phyloP scores from a whole-genome alignment of 2,329 filamentous ascomycete genomes.

The Talaromyces pinophilus region DNA sequence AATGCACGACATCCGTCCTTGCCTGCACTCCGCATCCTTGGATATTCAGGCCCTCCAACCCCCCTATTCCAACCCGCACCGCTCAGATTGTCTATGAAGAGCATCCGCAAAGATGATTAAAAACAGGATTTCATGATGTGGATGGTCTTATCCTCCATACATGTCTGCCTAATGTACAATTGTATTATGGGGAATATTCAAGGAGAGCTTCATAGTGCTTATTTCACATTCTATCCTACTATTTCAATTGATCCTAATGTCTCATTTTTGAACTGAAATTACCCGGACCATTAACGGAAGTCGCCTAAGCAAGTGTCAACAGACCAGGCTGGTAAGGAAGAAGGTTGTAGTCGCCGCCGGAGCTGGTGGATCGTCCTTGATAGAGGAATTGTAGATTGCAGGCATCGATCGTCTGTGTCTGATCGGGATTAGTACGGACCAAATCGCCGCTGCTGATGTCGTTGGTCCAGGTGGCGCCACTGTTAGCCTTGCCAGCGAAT shows the following conservation, averaged over 20 bases:
- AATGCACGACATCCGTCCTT: neutral
- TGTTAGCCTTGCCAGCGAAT: neutral
- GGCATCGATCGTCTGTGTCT: neutral
- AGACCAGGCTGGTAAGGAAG: neutral
- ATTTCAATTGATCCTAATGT: too few species aligned
- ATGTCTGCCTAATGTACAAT: neutral
- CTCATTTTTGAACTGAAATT: too few species aligned
- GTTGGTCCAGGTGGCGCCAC: neutral
- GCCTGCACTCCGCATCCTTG: neutral
- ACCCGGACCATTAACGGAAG: too few species aligned
- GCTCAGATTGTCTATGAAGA: neutral
- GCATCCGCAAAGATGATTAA: neutral
- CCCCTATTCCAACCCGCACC: neutral
- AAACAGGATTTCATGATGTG: neutral
- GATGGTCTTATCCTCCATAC: neutral
- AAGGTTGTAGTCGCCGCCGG: neutral
- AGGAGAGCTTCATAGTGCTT: neutral
- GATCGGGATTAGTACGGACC: neutral
- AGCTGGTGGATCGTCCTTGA: neutral
- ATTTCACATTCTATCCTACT: neutral
- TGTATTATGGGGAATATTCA: neutral
- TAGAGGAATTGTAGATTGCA: neutral
- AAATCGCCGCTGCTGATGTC: slow-evolving; percentile 2
- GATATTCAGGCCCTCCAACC: neutral
- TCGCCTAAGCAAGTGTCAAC: too few species aligned